Percentiles rank a stretch among this genome's conserved stretches.
Evolutionary conservation across 768 basidiomycete genomes (phyloP).

Genomic region (Tylopilus balloui): DNA sequence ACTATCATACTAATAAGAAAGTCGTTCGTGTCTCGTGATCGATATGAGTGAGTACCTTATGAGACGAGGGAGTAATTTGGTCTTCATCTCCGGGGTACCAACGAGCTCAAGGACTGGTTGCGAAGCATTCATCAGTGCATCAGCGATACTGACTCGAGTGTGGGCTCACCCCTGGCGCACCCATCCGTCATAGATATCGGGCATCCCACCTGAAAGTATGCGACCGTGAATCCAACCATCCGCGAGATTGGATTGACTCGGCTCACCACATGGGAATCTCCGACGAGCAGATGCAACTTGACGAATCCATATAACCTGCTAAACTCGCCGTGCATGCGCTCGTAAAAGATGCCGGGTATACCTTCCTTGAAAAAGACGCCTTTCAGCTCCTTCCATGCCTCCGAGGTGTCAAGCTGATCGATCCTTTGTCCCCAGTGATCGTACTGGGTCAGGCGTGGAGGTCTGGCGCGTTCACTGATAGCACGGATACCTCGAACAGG

Average conservation of each 20-base stretch:
- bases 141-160: neutral
- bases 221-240: neutral
- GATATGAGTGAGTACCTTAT: slow-evolving; percentile 43
- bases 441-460: slow-evolving; percentile 61
- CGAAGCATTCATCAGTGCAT: neutral
- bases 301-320: slow-evolving; percentile 64
- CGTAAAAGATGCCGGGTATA: slow-evolving; percentile 62
- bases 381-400: slow-evolving; percentile 70
- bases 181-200: slow-evolving; percentile 82
- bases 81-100: slow-evolving; percentile 57
- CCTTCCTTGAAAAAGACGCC: slow-evolving; percentile 62
- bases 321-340: slow-evolving; percentile 54
- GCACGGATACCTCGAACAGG: slow-evolving; percentile 46
- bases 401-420: slow-evolving; percentile 64
- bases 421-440: slow-evolving; percentile 68
- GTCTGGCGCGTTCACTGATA: slow-evolving; percentile 39
- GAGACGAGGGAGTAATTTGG: slow-evolving; percentile 53
- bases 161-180: slow-evolving; percentile 48
- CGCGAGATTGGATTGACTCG: neutral
- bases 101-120: slow-evolving; percentile 55
- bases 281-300: slow-evolving; percentile 57
- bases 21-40: neutral
- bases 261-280: slow-evolving; percentile 59
- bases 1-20: slow-evolving; percentile 32
- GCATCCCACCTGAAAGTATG: slow-evolving; percentile 51